Evolutionary conservation across 768 basidiomycete genomes (phyloP), one percentile per base, ranked within the genome.

Genomic region (Cystoderma amianthinum): DNA sequence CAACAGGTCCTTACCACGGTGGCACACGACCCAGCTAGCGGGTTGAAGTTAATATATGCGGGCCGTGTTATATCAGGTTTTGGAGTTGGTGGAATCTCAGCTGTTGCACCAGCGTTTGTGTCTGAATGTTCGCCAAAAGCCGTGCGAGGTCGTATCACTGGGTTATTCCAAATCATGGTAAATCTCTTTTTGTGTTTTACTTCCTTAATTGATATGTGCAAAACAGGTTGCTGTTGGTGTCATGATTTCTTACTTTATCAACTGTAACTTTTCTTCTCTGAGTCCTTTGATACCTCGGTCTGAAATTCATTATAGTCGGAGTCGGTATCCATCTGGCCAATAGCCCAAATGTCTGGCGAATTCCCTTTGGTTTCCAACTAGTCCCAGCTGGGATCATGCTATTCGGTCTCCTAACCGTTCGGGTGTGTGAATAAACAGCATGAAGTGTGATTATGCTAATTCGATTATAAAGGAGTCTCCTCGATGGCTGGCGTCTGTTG

Each of bases 101-200:
- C 82, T n/a, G 82, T 91, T 2, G 80, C 88, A 1, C 92, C 90
- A 3, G 80, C 87, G 1, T 94, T 78, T 54, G 88, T 92, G 16
- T 82, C 85, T 9, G 92, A 94, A 58, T 90, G 88, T 57, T 73
- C 82, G 2, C 92, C 92, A 4, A 93, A 91, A 56, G 72, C 86
- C 15, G 85, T 90, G 4, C 82, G 91, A 45, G 90, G 89, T 5
- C 73, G 85, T 37, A 87, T 92, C 48, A 90, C 86, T 0, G 88
- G 89, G 33, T 54, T 86, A 22, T 91, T 91, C 72, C 90, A 92
- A 58, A 78, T 93, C 58, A 82, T 88, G 76, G 88, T 76, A 25
- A 20, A 60, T 38, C 5, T n/a, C 39, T n/a, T 19, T 11, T n/a
- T 13, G 32, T 5, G n/a, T 5, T 16, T 6, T 4, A 32, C 4